These are phyloP conservation scores for Flaveria ramosissima DNA, from an alignment of 129 eudicot genomes.

Conservation along the genomic window DNA sequence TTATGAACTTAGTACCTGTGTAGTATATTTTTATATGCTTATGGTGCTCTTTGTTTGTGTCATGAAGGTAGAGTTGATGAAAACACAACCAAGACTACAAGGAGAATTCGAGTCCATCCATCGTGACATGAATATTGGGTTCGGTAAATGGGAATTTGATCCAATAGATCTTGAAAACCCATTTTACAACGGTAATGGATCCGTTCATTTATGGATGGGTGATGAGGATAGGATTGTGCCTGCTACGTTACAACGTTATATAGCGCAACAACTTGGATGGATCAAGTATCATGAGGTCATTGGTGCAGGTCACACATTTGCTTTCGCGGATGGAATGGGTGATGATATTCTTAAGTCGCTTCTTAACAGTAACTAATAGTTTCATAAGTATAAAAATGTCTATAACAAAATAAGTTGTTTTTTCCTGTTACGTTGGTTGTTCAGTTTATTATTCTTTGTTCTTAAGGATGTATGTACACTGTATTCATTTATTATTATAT, in stretches of 20 bases:
- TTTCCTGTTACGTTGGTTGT: too few relatives aligned
- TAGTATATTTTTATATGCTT: too few relatives aligned
- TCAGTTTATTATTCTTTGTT: too few relatives aligned
- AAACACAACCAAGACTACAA: constrained; percentile 49
- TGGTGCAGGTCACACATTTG: constrained; percentile 58
- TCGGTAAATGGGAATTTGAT: too few relatives aligned
- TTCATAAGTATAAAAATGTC: too few relatives aligned
- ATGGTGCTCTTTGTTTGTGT: not conserved
- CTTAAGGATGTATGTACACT: too few relatives aligned
- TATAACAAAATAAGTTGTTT: too few relatives aligned
- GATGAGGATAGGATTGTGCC: constrained; percentile 55
- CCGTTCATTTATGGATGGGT: constrained; percentile 69
- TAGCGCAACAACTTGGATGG: constrained; percentile 52
- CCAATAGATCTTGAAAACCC: too few relatives aligned
- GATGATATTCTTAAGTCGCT: constrained; percentile 44
- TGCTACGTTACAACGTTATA: constrained; percentile 52
- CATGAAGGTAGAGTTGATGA: not conserved
- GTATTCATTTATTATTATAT: too few relatives aligned
- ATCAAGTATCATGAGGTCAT: constrained; percentile 57
- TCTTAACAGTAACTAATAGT: not conserved
- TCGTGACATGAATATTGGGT: not conserved
- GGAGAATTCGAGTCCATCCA: constrained; percentile 62
- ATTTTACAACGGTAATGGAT: too few relatives aligned
- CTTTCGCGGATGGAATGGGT: constrained; percentile 44
- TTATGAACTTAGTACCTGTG: too few relatives aligned